Evolutionary conservation across 2,329 filamentous ascomycete species (phyloP).

Genomic region (Fusarium sp.): DNA sequence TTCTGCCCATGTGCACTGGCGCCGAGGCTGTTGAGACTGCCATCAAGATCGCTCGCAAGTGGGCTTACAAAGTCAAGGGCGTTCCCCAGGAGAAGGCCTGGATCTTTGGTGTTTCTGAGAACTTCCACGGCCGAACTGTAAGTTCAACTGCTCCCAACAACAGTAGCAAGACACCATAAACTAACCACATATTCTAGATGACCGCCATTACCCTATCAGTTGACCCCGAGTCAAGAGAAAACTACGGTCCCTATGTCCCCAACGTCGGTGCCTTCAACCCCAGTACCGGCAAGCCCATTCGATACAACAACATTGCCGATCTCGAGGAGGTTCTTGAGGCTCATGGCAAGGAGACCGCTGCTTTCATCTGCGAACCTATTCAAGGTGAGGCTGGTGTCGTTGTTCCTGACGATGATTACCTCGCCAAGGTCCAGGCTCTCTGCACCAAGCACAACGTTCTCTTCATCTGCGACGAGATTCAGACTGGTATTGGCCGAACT

Average conservation of each 20-base stretch:
- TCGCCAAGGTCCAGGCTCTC: constrained; percentile 80
- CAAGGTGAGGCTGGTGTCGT: constrained; percentile 96
- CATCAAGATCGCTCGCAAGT: constrained; percentile 40
- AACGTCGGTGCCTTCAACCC: constrained; percentile 76
- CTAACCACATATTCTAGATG: constrained; percentile 66
- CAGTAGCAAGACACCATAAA: constrained; percentile 1
- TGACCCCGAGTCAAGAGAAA: constrained; percentile 93
- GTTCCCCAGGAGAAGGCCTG: constrained; percentile 38
- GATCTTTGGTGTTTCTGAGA: constrained; percentile 40
- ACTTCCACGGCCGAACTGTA: constrained; percentile 68
- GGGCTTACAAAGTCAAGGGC: constrained; percentile 40
- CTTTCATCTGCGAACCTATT: constrained; percentile 40
- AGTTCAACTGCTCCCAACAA: constrained; percentile 49
- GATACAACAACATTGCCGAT: constrained; percentile 40
- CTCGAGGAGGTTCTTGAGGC: constrained; percentile 38
- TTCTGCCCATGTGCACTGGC: constrained; percentile 39
- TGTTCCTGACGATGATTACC: constrained; percentile 84
- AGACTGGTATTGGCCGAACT: constrained; percentile 95
- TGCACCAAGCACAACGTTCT: constrained; percentile 97
- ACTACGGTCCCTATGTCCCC: constrained; percentile 96
- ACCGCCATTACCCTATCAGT: constrained; percentile 95
- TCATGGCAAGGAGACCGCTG: constrained; percentile 36
- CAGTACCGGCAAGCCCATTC: constrained; percentile 33
- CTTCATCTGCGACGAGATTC: constrained; percentile 97
- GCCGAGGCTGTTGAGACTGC: constrained; percentile 39